Percentiles rank a stretch among this genome's conserved stretches.
These are phyloP conservation scores for Teratosphaeria epicoccoides DNA, from an alignment of 2,329 filamentous ascomycete species.

Conservation along the genomic window DNA sequence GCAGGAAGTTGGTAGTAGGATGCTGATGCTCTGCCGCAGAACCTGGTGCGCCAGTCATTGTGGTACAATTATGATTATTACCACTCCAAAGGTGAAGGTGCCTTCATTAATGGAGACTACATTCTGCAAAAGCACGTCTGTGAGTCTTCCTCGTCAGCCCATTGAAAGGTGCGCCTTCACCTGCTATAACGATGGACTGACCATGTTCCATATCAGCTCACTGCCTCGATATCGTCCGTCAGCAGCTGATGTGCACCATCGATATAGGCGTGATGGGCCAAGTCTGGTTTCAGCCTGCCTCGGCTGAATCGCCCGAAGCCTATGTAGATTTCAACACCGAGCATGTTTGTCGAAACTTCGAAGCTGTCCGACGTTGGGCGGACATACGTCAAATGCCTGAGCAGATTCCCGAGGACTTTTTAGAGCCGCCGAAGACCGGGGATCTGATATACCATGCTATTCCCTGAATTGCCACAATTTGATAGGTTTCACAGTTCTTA, in stretches of 20 bases:
- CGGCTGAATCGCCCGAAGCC: constrained; percentile 28
- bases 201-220: constrained; percentile 34
- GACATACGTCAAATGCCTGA: constrained; percentile 42
- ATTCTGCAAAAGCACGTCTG: constrained; percentile 48
- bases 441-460: constrained; percentile 17
- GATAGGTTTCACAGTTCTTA: neutral
- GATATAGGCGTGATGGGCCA: constrained; percentile 52
- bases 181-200: neutral
- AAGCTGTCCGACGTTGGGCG: constrained; percentile 44
- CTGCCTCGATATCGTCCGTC: constrained; percentile 51
- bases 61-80: constrained; percentile 54
- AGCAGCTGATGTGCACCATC: constrained; percentile 53
- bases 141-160: constrained; percentile 27
- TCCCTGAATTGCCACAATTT: neutral
- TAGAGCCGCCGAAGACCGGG: constrained; percentile 30
- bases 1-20: neutral
- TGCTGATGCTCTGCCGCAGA: constrained; percentile 28
- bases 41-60: constrained; percentile 47
- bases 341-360: constrained; percentile 50
- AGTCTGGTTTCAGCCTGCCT: constrained; percentile 44
- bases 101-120: constrained; percentile 46
- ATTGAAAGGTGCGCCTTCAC: too few species aligned
- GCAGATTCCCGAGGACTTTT: constrained; percentile 32
- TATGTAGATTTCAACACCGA: constrained; percentile 54
- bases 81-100: constrained; percentile 37